Conservation (phyloP, 805 yeast species). For the Lipomyces sp. region DNA sequence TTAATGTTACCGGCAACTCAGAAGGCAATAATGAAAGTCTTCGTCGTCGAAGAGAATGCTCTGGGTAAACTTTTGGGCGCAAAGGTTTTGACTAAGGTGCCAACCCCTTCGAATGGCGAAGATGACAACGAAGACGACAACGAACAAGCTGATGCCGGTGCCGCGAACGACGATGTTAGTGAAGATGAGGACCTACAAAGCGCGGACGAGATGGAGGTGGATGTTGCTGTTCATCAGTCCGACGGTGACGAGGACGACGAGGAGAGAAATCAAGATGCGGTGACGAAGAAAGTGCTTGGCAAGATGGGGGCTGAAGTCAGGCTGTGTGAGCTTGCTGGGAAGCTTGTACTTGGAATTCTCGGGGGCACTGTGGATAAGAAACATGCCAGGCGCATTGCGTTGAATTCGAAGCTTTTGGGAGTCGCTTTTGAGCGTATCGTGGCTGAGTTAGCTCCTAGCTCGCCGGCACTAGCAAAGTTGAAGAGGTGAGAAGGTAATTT, state of each 20-base stretch:
- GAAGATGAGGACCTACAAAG: conserved; percentile 1
- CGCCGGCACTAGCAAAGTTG: not conserved
- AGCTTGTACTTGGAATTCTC: conserved; percentile 17
- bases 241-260: conserved; percentile 7
- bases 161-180: conserved; percentile 6
- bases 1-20: conserved; percentile 7
- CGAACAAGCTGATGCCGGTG: not conserved
- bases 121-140: conserved; percentile 2
- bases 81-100: not conserved
- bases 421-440: conserved; percentile 14
- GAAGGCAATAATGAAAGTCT: conserved; percentile 10
- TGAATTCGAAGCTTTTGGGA: conserved; percentile 16
- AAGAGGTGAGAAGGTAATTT: not conserved
- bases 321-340: conserved; percentile 22
- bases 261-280: conserved; percentile 11
- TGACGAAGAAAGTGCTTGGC: conserved; percentile 1
- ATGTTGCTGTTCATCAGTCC: no score
- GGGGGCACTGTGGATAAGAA: conserved; percentile 8
- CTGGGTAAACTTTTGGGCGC: no score
- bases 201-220: not conserved
- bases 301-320: conserved; percentile 11
- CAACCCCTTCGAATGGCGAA: not conserved
- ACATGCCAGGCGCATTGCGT: conserved; percentile 1
- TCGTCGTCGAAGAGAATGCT: not conserved
- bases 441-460: conserved; percentile 8